Base-by-base conservation (phyloP, 768 basidiomycete genomes). In the Lanmaoa pseudosensibilis region DNA sequence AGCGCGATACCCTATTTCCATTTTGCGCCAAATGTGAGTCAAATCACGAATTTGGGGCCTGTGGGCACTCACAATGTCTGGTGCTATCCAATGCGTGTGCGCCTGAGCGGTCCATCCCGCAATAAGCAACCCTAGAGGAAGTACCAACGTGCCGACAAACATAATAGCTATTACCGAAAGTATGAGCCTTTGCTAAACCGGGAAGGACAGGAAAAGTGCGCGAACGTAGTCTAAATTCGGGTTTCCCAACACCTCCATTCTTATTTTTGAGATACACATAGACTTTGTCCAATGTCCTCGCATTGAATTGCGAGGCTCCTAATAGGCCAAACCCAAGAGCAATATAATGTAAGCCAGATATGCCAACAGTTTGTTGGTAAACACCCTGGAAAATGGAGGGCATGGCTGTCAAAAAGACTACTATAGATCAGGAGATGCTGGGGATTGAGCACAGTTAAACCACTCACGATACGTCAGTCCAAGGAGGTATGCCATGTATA, bases 401-500 rank as follows among this genome's bases (percentile, higher is more conserved):
- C 27, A 90, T 80, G 0, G 81, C 86, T 1, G 86, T 86, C 33
- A 90, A 70, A 65, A 86, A 85, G 23, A 89, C 87, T 90, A 54
- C 4, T 18, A 54, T 52, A 30, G 21, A 27, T 52, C 18, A 61
- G 39, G 15, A 41, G 11, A 1, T 15, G 3, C 4, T 12, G 19
- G 16, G 6, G 15, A 21, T 11, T 21, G 46, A 48, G 23, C 13
- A 19, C 2, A 23, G 19, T 40, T 45, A 7, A 47, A 65, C 2
- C 33, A 70, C 83, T 47, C 62, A 84, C 84, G 58, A 55, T 85
- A 88, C 39, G 84, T 71, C 0, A 77, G 64, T 5, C 86, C 90
- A 54, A 86, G 92, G 16, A 87, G 65, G 59, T 88, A 83, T 0
- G 86, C 83, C 80, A 88, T 82, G 58, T 89, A 91, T 1, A 84